Conservation (phyloP, 352 stramenopile species). For the Globisporangium canariense region DNA sequence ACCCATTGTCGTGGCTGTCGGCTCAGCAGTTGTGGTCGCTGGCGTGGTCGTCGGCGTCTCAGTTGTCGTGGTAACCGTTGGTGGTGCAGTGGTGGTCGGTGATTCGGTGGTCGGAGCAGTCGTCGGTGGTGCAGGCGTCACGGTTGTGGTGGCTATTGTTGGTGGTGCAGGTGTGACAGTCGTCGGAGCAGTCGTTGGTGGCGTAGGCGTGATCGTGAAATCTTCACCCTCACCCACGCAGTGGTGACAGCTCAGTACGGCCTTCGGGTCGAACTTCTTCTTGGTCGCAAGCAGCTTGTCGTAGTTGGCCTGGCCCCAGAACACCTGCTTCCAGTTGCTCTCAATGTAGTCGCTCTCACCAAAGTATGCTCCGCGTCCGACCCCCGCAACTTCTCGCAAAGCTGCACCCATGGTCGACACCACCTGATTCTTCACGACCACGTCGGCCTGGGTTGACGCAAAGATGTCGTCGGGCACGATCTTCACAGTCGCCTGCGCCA, state of each 20-base stretch:
- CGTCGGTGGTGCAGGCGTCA: not conserved
- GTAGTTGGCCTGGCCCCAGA: constrained; percentile 9
- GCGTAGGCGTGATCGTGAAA: not conserved
- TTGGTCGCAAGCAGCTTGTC: constrained; percentile 6
- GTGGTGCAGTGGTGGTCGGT: not conserved
- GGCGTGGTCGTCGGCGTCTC: not conserved
- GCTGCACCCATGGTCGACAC: constrained; percentile 1
- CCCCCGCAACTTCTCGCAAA: not conserved
- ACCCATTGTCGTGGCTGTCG: not conserved
- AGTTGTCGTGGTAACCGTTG: not conserved
- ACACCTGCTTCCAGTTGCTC: constrained; percentile 5
- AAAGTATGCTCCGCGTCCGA: constrained; percentile 4
- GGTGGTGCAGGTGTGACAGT: not conserved
- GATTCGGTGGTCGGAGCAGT: not conserved
- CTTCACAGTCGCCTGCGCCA: not conserved
- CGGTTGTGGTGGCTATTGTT: not conserved
- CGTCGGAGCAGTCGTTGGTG: too few species aligned
- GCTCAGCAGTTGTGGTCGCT: not conserved
- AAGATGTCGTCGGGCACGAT: not conserved
- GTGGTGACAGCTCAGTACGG: constrained; percentile 7
- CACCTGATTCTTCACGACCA: not conserved
- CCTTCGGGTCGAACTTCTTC: constrained; percentile 1
- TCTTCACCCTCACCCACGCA: constrained; percentile 1
- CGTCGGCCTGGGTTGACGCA: not conserved
- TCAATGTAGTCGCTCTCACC: constrained; percentile 12